phyloP scores from a whole-genome alignment of 2,329 filamentous ascomycete species.

The Pseudogymnoascus sp. region DNA sequence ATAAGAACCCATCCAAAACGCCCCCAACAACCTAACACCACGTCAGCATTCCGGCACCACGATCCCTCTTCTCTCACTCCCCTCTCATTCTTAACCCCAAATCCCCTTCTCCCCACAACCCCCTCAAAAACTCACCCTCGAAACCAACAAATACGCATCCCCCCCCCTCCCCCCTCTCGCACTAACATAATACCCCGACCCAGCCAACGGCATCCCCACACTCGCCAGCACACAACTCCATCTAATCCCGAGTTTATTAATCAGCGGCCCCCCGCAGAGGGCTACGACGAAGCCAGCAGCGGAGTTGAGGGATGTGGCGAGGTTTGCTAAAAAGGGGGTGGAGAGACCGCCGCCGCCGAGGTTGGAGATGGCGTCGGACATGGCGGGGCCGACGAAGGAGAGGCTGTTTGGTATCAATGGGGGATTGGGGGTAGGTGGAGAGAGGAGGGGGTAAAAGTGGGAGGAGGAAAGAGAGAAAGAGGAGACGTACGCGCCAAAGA shows the following conservation, averaged over 20 bases:
- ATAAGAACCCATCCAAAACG: constrained; percentile 24
- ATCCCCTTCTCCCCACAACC: no score
- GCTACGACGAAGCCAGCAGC: constrained; percentile 14
- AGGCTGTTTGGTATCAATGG: no score
- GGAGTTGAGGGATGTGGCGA: constrained; percentile 15
- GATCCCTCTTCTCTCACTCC: neutral
- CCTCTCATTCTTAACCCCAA: no score
- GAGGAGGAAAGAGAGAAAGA: neutral
- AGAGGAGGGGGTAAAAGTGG: neutral
- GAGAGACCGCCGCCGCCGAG: constrained; percentile 17
- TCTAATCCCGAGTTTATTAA: constrained; percentile 33
- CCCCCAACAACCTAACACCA: constrained; percentile 18
- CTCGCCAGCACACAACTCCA: constrained; percentile 32
- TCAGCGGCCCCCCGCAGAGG: constrained; percentile 30
- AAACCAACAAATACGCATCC: constrained; percentile 28
- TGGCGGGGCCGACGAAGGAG: constrained; percentile 17
- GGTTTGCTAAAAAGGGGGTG: constrained; percentile 16
- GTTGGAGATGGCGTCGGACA: constrained; percentile 18
- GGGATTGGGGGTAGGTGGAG: no score
- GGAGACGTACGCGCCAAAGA: constrained; percentile 13
- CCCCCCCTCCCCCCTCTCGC: constrained; percentile 24
- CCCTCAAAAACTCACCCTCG: constrained; percentile 20
- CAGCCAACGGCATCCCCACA: constrained; percentile 28
- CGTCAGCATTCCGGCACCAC: neutral
- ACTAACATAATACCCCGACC: constrained; percentile 30